Evolutionary conservation across 202 grass and related monocot species (phyloP), one percentile per base, ranked within the genome.

Genomic region (Elaeis oleifera): DNA sequence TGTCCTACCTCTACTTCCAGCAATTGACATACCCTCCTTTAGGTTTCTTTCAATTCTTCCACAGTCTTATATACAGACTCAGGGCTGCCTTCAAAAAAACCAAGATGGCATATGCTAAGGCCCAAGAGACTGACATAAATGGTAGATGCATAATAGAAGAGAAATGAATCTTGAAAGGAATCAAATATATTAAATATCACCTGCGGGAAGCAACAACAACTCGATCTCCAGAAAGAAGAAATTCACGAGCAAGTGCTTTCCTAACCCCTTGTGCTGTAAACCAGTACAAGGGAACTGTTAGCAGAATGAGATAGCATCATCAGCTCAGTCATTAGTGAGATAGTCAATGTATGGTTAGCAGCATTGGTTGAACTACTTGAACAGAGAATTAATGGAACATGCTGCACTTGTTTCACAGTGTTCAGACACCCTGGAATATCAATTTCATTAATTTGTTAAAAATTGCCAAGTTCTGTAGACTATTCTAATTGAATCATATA

Each of bases 161-260:
- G 18, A 56, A 18, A 18, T 8, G 6, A 56, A 56, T 56, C 7
- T 56, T 22, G 28, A 18, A 8, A 73, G 20, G 63, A 3, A 13
- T 39, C 23, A 78, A 67, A 19, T 24, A 49, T 4, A 7, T 29
- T 19, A 31, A 83, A 61, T 59, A 72, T 68, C 63, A 99, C 94
- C 88, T 99, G 72, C 94, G 85, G 5, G 94, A 99, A 73, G 88
- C 71, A 81, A 99, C 54, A 17, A 99, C 94, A 87, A 99, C 94
- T 58, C 8, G 85, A 58, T 99, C 88, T 68, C 94, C 94, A 70
- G 94, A 87, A 74, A 99, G 94, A 89, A 99, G 94, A 78, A 99
- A 99, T 56, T 99, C 94, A 54, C 94, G 88, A 59, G 88, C 88
- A 79, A 99, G 85, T 66, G 94, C 94, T 80, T 99, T 99, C 31